Conservation (phyloP, 106 monocot genomes). For the Dactylorhiza incarnata region DNA sequence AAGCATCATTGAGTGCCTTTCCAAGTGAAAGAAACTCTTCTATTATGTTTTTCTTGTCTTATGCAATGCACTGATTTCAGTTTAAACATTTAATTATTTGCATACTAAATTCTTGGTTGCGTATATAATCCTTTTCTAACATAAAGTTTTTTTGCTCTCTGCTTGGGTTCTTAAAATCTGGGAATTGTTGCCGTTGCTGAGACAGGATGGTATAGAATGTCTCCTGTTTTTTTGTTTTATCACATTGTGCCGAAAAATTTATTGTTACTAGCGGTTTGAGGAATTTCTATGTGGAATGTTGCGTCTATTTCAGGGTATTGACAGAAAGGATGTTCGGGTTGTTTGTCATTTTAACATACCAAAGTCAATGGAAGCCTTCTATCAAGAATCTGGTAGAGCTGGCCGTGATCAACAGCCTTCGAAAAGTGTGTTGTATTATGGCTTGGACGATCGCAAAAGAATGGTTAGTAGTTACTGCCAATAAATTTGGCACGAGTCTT, state of each 20-base stretch:
- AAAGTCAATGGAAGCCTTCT: slow-evolving; percentile 93
- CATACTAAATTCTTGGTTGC: not conserved
- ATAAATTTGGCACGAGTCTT: not conserved
- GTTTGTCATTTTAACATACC: slow-evolving; percentile 90
- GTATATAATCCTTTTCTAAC: not conserved
- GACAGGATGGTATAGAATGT: slow-evolving; percentile 62
- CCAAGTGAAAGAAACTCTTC: not conserved
- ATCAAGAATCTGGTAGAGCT: slow-evolving; percentile 97
- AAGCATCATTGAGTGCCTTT: not conserved
- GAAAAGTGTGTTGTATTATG: slow-evolving; percentile 83
- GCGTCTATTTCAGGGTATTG: slow-evolving; percentile 65
- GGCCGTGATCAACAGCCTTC: slow-evolving; percentile 87
- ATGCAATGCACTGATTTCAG: not conserved
- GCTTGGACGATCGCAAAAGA: slow-evolving; percentile 73
- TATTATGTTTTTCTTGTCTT: not conserved
- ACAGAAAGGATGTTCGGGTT: slow-evolving; percentile 84
- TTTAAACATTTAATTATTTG: not conserved
- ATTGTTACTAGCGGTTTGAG: not conserved
- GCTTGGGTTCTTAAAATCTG: slow-evolving; percentile 11
- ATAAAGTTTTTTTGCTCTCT: not conserved
- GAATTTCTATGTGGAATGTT: not conserved
- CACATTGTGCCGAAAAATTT: not conserved
- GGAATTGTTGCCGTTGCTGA: slow-evolving; percentile 2
- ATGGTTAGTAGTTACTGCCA: slow-evolving; percentile 44
- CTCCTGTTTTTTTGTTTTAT: not conserved